Percentiles rank a stretch among this genome's conserved stretches.
These are phyloP conservation scores for Lentinula edodes DNA, from an alignment of 768 basidiomycete species.

Conservation along the genomic window DNA sequence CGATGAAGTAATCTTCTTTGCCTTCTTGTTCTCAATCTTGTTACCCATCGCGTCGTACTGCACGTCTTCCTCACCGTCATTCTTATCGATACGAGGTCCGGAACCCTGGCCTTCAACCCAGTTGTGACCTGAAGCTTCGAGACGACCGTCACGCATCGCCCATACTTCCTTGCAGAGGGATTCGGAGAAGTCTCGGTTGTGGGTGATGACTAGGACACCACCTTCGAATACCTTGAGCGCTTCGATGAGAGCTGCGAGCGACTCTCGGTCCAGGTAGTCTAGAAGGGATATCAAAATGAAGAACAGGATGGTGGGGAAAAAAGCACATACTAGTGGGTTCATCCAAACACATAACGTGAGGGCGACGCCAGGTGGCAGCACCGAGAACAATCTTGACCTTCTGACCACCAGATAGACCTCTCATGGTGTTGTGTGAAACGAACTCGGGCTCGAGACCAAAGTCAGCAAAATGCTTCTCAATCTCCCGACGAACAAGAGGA, in stretches of 20 bases:
- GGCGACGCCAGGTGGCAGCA: constrained; percentile 98
- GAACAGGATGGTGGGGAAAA: background rate
- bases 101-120: constrained; percentile 99
- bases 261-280: constrained; percentile 99
- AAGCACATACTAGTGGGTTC: constrained; percentile 79
- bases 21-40: constrained; percentile 84
- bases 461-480: constrained; percentile 99
- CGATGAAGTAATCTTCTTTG: constrained; percentile 76
- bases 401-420: constrained; percentile 97
- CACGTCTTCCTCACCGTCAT: constrained; percentile 85
- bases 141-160: constrained; percentile 97
- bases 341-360: constrained; percentile 95
- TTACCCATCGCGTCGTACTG: constrained; percentile 98
- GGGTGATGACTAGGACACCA: constrained; percentile 96
- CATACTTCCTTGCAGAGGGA: constrained; percentile 96
- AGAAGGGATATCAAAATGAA: constrained; percentile 11
- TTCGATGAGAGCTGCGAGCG: constrained; percentile 96
- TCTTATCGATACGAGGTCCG: constrained; percentile 92
- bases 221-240: constrained; percentile 98
- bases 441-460: constrained; percentile 99
- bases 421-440: constrained; percentile 98
- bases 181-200: constrained; percentile 99
- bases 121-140: constrained; percentile 97
- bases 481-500: constrained; percentile 96
- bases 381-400: constrained; percentile 99